Percentiles rank a stretch among this genome's conserved stretches.
These are phyloP conservation scores for Daldinia sp. DNA, from an alignment of 2,329 filamentous ascomycete genomes.

Conservation along the genomic window DNA sequence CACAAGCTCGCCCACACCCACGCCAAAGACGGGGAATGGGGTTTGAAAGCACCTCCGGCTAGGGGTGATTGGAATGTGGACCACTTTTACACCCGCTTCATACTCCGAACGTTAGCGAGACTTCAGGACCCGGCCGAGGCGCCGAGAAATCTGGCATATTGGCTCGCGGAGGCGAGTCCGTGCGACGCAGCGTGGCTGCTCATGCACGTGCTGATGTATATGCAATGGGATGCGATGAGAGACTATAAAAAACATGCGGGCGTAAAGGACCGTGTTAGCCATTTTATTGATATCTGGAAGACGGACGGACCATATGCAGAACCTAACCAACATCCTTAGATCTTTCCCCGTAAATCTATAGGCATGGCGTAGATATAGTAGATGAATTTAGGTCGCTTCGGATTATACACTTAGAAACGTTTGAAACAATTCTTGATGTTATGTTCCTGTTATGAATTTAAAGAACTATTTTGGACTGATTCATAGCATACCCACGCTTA, in stretches of 20 bases:
- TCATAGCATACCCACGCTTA: background rate
- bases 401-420: background rate
- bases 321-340: background rate
- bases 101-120: conserved; percentile 30
- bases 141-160: conserved; percentile 32
- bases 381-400: background rate
- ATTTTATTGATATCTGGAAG: conserved; percentile 22
- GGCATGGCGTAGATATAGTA: background rate
- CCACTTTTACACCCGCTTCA: conserved; percentile 44
- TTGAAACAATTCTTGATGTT: no score
- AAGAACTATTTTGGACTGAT: background rate
- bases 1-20: conserved; percentile 26
- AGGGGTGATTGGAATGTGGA: conserved; percentile 28
- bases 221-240: conserved; percentile 46
- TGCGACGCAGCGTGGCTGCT: conserved; percentile 45
- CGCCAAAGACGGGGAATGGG: conserved; percentile 18
- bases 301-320: background rate
- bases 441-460: background rate
- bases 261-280: conserved; percentile 28
- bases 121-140: conserved; percentile 14
- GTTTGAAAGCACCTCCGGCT: background rate
- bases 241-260: conserved; percentile 24
- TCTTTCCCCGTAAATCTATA: background rate
- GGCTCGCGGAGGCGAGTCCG: conserved; percentile 35
- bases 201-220: conserved; percentile 45